These are phyloP conservation scores for Penicillium flavigenum DNA, from an alignment of 495 filamentous ascomycete genomes.

Conservation along the genomic window DNA sequence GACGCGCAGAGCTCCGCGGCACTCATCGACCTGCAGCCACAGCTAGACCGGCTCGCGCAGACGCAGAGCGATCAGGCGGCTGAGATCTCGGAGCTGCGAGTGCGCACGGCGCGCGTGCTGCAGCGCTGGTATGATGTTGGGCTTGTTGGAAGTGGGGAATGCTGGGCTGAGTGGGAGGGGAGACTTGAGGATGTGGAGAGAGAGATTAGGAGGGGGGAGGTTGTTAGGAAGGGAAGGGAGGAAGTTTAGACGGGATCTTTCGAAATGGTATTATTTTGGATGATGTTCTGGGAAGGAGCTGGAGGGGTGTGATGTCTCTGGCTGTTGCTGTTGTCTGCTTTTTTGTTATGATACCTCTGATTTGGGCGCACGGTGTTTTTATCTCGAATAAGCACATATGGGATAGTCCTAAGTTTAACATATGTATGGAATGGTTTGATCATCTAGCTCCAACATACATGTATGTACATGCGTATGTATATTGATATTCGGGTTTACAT, in stretches of 20 bases:
- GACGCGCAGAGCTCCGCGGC: constrained; percentile 62
- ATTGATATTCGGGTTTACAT: too few species aligned
- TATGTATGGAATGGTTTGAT: too few species aligned
- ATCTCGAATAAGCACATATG: not conserved
- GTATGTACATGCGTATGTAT: too few species aligned
- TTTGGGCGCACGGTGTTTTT: not conserved
- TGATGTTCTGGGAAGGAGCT: not conserved
- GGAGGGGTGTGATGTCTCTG: not conserved
- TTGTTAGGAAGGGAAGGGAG: constrained; percentile 37
- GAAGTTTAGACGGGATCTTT: constrained; percentile 26
- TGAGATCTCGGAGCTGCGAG: constrained; percentile 66
- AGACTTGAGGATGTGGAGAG: constrained; percentile 66
- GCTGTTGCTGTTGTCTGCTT: not conserved
- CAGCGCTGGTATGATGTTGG: constrained; percentile 78
- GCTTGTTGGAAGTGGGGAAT: constrained; percentile 65
- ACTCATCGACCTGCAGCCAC: constrained; percentile 67
- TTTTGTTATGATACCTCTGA: constrained; percentile 6
- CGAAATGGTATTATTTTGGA: not conserved
- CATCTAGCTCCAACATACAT: too few species aligned
- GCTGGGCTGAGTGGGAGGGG: constrained; percentile 72
- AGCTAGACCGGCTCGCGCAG: constrained; percentile 64
- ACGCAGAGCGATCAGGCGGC: constrained; percentile 70
- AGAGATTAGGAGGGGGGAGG: constrained; percentile 59
- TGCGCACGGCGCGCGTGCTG: constrained; percentile 69
- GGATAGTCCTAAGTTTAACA: not conserved